A percentile compares a stretch with the other conserved stretches of the same genome.
These are phyloP conservation scores for Selenicereus undatus DNA, from an alignment of 148 eudicot species.

Conservation along the genomic window DNA sequence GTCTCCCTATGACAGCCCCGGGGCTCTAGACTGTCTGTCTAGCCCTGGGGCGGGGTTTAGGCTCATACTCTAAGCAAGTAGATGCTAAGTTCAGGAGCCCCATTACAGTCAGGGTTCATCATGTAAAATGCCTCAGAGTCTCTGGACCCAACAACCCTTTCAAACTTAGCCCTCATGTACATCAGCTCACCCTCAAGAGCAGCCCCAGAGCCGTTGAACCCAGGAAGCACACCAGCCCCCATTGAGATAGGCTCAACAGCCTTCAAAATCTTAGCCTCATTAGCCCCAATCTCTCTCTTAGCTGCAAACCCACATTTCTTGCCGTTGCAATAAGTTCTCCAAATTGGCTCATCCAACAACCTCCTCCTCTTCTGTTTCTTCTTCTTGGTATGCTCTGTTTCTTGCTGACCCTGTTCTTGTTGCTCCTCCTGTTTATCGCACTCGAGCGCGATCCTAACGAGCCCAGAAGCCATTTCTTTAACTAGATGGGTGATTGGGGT, in stretches of 20 bases:
- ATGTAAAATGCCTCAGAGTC: slow-evolving; percentile 80
- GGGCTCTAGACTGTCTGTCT: not conserved
- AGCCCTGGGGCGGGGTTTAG: not conserved
- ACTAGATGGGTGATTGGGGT: slow-evolving; percentile 58
- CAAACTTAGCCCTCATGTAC: slow-evolving; percentile 86
- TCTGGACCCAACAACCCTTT: slow-evolving; percentile 73
- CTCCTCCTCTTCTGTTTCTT: slow-evolving; percentile 18
- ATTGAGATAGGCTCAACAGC: slow-evolving; percentile 67
- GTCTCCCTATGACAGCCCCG: not conserved
- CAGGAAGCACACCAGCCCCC: slow-evolving; percentile 83
- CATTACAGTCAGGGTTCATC: slow-evolving; percentile 79
- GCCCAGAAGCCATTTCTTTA: slow-evolving; percentile 63
- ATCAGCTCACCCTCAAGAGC: slow-evolving; percentile 52
- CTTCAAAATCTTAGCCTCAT: slow-evolving; percentile 56
- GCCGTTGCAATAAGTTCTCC: slow-evolving; percentile 76
- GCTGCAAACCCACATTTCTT: slow-evolving; percentile 63
- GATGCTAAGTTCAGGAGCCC: slow-evolving; percentile 78
- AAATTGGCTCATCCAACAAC: slow-evolving; percentile 49
- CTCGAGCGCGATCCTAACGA: slow-evolving; percentile 62
- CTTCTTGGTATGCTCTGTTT: slow-evolving; percentile 5
- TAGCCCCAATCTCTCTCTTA: slow-evolving; percentile 47
- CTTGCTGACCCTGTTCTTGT: not conserved
- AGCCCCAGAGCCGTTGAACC: slow-evolving; percentile 38
- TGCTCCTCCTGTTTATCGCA: slow-evolving; percentile 38
- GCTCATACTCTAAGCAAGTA: slow-evolving; percentile 62